Evolutionary conservation across 352 stramenopile species (phyloP).

Genomic region (Salisapilia sapeloensis): DNA sequence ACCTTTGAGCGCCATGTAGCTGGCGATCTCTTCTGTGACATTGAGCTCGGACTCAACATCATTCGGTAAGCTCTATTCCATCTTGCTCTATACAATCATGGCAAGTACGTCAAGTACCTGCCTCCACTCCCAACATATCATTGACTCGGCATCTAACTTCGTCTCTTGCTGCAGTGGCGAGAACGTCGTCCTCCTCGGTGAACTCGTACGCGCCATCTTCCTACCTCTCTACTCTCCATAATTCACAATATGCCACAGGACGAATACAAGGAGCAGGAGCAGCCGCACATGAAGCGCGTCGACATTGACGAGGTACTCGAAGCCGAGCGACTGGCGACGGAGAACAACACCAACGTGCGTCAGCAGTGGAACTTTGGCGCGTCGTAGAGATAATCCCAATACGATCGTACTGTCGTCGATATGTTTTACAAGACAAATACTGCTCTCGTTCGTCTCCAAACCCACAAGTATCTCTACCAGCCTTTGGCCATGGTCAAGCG

Average conservation of each 20-base stretch:
- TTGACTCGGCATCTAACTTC: neutral
- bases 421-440: too few relatives aligned
- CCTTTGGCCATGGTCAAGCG: constrained; percentile 73
- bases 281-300: constrained; percentile 68
- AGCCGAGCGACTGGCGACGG: constrained; percentile 45
- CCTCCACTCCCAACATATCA: neutral
- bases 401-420: too few relatives aligned
- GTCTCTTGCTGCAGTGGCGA: constrained; percentile 26
- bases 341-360: constrained; percentile 45
- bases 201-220: constrained; percentile 25
- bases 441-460: too few relatives aligned
- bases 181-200: constrained; percentile 76
- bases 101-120: neutral
- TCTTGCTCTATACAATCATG: neutral
- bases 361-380: constrained; percentile 75
- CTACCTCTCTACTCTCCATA: neutral
- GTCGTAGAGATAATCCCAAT: constrained; percentile 7
- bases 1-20: constrained; percentile 85
- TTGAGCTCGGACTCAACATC: constrained; percentile 93
- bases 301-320: constrained; percentile 68
- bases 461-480: too few relatives aligned
- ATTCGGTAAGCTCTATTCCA: constrained; percentile 43
- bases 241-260: constrained; percentile 16
- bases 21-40: constrained; percentile 86
- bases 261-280: constrained; percentile 60